Conservation (phyloP, 441 rosid genomes). For the Gossypium armourianum region DNA sequence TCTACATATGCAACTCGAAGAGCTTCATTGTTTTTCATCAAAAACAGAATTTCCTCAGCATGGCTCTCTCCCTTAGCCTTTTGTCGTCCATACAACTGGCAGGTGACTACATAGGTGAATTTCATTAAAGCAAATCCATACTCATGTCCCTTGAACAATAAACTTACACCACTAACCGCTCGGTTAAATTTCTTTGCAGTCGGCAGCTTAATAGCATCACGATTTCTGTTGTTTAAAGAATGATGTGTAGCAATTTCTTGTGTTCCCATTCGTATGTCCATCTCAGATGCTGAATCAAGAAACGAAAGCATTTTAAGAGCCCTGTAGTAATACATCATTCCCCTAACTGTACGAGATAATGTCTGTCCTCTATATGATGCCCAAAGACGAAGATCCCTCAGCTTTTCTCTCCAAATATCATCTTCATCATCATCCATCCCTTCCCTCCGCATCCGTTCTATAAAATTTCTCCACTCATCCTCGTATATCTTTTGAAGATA, state of each 20-base stretch:
- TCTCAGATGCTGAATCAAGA: constrained; percentile 81
- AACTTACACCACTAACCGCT: constrained; percentile 39
- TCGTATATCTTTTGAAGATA: constrained; percentile 48
- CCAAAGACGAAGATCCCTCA: constrained; percentile 76
- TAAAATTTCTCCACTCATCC: constrained; percentile 60
- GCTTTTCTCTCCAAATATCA: constrained; percentile 42
- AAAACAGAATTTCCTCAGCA: constrained; percentile 57
- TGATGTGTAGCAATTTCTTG: constrained; percentile 40
- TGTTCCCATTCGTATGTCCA: constrained; percentile 50
- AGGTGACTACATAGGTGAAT: constrained; percentile 68
- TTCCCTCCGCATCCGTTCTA: constrained; percentile 54
- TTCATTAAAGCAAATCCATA: constrained; percentile 67
- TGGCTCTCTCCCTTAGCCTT: constrained; percentile 53
- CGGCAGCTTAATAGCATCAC: constrained; percentile 30
- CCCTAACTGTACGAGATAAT: constrained; percentile 74
- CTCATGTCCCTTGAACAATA: constrained; percentile 66
- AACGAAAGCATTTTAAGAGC: constrained; percentile 75
- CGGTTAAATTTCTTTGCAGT: constrained; percentile 33
- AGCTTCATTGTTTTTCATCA: constrained; percentile 68
- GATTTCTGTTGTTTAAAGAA: constrained; percentile 27
- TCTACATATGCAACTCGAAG: constrained; percentile 85
- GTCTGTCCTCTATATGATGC: constrained; percentile 87
- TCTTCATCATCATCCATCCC: constrained; percentile 34
- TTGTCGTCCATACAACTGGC: constrained; percentile 75
- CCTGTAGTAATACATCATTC: constrained; percentile 85